Conservation (phyloP, 169 alveolate species). For the Eimeria necatrix region DNA sequence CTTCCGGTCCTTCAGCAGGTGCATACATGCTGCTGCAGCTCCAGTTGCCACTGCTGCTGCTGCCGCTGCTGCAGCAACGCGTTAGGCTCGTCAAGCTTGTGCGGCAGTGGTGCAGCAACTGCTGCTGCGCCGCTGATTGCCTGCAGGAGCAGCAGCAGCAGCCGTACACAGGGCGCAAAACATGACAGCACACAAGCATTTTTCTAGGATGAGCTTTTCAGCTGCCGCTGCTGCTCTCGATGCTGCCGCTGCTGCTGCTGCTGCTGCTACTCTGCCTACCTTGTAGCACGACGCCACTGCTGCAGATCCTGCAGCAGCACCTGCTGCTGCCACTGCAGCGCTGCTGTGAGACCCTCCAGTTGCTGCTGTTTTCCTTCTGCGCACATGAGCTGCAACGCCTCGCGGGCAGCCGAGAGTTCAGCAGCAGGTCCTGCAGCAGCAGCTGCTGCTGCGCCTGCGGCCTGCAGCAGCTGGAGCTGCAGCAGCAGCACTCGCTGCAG, state of each 20-base stretch:
- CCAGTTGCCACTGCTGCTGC: slow-evolving; percentile 50
- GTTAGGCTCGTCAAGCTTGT: neutral
- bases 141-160: slow-evolving; percentile 53
- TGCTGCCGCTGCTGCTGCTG: neutral
- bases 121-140: slow-evolving; percentile 35
- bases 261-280: slow-evolving; percentile 10
- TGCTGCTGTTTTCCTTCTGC: neutral
- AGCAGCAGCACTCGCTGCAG: slow-evolving; percentile 49
- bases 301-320: slow-evolving; percentile 31
- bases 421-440: neutral
- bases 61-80: slow-evolving; percentile 57
- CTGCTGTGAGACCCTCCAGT: neutral
- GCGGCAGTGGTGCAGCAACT: neutral
- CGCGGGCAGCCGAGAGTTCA: slow-evolving; percentile 19
- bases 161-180: neutral
- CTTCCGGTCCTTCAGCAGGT: neutral
- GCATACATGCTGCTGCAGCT: neutral
- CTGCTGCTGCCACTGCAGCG: slow-evolving; percentile 61
- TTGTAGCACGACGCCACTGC: slow-evolving; percentile 29
- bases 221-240: neutral
- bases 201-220: neutral
- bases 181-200: neutral
- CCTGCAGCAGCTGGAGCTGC: slow-evolving; percentile 49
- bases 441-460: slow-evolving; percentile 42
- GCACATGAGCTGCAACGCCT: slow-evolving; percentile 34